Evolutionary conservation across 2,329 filamentous ascomycete species (phyloP), one percentile per base, ranked within the genome.

Genomic region (Diaporthe caulivora): DNA sequence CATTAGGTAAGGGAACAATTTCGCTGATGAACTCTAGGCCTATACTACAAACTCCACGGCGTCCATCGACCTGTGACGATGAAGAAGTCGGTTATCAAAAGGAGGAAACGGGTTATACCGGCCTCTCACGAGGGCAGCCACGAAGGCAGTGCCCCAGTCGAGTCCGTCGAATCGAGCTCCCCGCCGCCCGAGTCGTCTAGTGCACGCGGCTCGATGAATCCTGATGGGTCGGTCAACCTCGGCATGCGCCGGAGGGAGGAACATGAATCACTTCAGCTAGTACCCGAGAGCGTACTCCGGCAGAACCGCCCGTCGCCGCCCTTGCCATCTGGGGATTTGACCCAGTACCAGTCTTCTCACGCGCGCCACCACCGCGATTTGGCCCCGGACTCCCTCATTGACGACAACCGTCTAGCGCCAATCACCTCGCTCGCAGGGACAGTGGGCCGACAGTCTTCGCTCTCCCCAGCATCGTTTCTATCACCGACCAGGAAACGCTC

Each of bases 51-150:
- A 83, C 91, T 99, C 3, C 97, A 99, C 81, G 95, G 95, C 71
- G 92, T 95, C 40, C 96, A 98, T 82, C 90, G 97, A 54, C 97
- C 97, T 0, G 94, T 97, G 7, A 95, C 95, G n/a, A 98, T 99
- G 97, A 99, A 98, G 84, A 98, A 98, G 83, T 93, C 95, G 3
- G 94, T 97, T 34, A 99, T 99, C 82, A 98, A 99, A 84, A 91
- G 97, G 75, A 90, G 97, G 75, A 98, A 98, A 87, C 92, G 97
- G 73, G 95, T 98, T 8, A 95, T 98, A 55, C 95, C 96, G 24
- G 95, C 94, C 24, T 86, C 90, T 34, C 85, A 88, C 64, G 87
- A 86, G 24, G 82, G 82, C 3, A 77, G 78, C 1, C 67, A 60
- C 10, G 84, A 84, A 69, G 82, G 83, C 26, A 85, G 70, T 80